Evolutionary conservation across 768 basidiomycete species (phyloP), one percentile per base, ranked within the genome.

Genomic region (Trametes sanguinea): DNA sequence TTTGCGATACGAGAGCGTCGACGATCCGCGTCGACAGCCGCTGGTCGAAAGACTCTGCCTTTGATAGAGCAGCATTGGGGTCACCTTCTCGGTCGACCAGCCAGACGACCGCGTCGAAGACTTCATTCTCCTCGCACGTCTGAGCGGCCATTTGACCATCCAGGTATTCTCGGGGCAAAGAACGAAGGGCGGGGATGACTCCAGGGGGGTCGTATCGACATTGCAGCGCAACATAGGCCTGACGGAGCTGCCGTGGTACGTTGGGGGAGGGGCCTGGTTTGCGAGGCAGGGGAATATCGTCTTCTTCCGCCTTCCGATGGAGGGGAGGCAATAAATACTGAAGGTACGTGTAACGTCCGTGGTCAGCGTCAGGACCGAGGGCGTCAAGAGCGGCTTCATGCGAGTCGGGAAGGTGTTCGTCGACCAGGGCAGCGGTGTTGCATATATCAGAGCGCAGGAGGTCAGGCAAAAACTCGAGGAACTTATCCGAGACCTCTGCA

Each of bases 61-160:
- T 90, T 43, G 76, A 69, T 35, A 98, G 79, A 11, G 95, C 91
- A 17, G 79, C 80, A 54, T 75, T 77, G 8, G 89, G 83, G 51
- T 85, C 76, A 2, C 89, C 90, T 45, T 78, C 79, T 68, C 81
- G 80, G 66, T 94, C 81, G 48, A 87, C 75, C 2, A 86, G 80
- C 95, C 95, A 98, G 4, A 98, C 76, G 27, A 90, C 87, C 8
- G 91, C 92, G 51, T 92, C 87, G 64, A 82, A 89, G 14, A 85
- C 86, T 44, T 79, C 78, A 17, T 81, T 78, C 2, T 79, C 73
- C 73, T 95, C 90, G 73, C 93, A 95, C 8, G 84, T 82, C 4
- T 76, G 76, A 14, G 86, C 76, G 29, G 88, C 76, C 22, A 81
- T 76, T 2, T 74, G 63, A 75, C 86, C 83, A 57, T 90, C 86